A percentile compares a stretch with the other conserved stretches of the same genome.
Evolutionary conservation across 768 basidiomycete genomes (phyloP).

Genomic region (Xerocomus brunneocitrinus): DNA sequence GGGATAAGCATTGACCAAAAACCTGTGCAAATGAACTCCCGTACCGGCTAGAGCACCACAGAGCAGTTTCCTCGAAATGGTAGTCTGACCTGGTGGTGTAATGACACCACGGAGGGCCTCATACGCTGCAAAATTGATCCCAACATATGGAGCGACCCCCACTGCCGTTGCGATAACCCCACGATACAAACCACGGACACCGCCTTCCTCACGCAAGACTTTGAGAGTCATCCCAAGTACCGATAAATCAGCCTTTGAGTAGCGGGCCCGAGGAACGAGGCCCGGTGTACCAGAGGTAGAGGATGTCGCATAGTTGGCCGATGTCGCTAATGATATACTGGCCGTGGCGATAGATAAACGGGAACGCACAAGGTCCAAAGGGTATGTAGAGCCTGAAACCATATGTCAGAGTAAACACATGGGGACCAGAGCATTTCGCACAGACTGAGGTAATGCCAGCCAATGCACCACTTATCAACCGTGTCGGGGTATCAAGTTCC

Average conservation of each 20-base stretch:
- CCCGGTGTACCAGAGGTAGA: constrained; percentile 48
- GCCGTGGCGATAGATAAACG: constrained; percentile 91
- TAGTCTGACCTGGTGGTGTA: constrained; percentile 78
- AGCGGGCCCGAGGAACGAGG: constrained; percentile 30
- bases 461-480: constrained; percentile 80
- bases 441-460: constrained; percentile 95
- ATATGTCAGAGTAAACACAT: constrained; percentile 1
- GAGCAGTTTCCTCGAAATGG: constrained; percentile 59
- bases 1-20: neutral
- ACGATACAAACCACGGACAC: constrained; percentile 79
- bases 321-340: constrained; percentile 40
- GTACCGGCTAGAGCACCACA: constrained; percentile 87
- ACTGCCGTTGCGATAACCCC: constrained; percentile 80
- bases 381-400: constrained; percentile 73
- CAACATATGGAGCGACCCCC: constrained; percentile 87
- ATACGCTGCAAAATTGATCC: constrained; percentile 94
- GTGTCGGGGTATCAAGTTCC: constrained; percentile 83
- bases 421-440: constrained; percentile 38
- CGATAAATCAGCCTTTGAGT: constrained; percentile 53
- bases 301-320: constrained; percentile 26
- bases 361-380: constrained; percentile 89
- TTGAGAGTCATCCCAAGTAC: constrained; percentile 88
- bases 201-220: constrained; percentile 91
- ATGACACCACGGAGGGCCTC: constrained; percentile 73
- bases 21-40: constrained; percentile 10